Base-by-base conservation (phyloP, 1,284 basidiomycete species). In the Puccinia novopanici region DNA sequence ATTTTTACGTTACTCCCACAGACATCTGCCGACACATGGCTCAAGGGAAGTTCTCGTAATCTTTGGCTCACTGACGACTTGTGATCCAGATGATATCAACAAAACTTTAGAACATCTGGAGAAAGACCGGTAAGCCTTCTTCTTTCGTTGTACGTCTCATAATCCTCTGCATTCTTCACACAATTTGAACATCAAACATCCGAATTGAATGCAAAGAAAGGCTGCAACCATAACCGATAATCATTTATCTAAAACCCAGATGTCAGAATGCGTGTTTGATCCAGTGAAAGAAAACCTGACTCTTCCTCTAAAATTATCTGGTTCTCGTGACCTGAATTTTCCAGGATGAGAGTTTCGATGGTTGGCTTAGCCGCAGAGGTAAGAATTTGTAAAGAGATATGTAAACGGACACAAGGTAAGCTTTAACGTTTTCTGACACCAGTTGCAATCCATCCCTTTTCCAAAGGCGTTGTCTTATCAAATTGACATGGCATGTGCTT, bases 31-130 rank as follows among this genome's bases (percentile, higher is more conserved):
- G 0, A 92, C 92, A 0, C 94, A 97, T 82, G 97, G 95, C 12
- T 97, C 95, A 0, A 91, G 95, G 65, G 96, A 99, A 87, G 93
- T 97, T 61, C 88, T 98, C 67, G 90, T 97, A 81, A 89, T 99
- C 45, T 98, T 95, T 84, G 95, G 95, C 48, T 95, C 95, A 8
- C 87, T 99, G 55, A 98, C 96, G 0, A 98, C 94, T 0, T 95
- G 94, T 85, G 96, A 99, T 85, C 96, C 96, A 2, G 93, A 94
- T 59, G 97, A 97, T 83, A 95, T 99, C 81, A 94, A 97, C 84
- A 92, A 95, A 81, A 95, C 95, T 0, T 88, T 99, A 48, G 89
- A 92, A 30, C 89, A 90, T 6, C 93, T 95, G 82, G 88, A 93
- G 74, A 89, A 90, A 82, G 91, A 87, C 54, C 83, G 84, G 84